Evolutionary conservation across 106 monocot genomes (phyloP).

Genomic region (Xerophyta viscosa): DNA sequence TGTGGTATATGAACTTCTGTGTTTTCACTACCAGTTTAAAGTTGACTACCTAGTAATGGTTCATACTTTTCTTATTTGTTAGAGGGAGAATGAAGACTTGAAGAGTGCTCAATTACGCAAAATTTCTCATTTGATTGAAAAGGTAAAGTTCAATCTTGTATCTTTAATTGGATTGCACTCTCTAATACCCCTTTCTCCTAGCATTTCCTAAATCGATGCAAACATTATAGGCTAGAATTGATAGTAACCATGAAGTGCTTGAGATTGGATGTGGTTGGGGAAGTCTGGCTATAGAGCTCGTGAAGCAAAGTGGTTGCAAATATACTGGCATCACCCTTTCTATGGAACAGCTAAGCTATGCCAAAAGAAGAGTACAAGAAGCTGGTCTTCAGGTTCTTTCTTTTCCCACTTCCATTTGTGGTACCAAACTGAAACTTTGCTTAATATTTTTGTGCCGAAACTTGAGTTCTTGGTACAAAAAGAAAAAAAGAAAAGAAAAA

Average conservation of each 20-base stretch:
- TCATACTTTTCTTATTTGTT: constrained; percentile 3
- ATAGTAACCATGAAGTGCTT: constrained; percentile 70
- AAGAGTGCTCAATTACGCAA: constrained; percentile 78
- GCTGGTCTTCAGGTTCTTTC: constrained; percentile 72
- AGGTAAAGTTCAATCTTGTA: constrained; percentile 31
- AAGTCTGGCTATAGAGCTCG: constrained; percentile 71
- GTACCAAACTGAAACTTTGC: background rate
- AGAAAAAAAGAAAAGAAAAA: too few relatives aligned
- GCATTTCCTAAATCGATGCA: background rate
- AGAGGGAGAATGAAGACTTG: constrained; percentile 77
- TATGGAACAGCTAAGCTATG: constrained; percentile 73
- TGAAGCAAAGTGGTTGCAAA: constrained; percentile 77
- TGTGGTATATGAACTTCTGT: constrained; percentile 30
- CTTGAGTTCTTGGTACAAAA: too few relatives aligned
- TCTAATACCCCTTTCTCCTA: background rate
- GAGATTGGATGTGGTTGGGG: constrained; percentile 99
- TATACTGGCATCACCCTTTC: constrained; percentile 95
- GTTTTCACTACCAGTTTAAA: background rate
- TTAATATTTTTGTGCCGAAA: too few relatives aligned
- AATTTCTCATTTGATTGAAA: constrained; percentile 68
- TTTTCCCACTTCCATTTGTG: background rate
- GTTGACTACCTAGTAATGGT: too few relatives aligned
- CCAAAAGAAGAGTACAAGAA: constrained; percentile 55
- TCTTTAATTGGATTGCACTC: background rate
- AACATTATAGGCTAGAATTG: constrained; percentile 58